Conservation (phyloP, 1,284 basidiomycete species). For the Acaromyces ingoldii region DNA sequence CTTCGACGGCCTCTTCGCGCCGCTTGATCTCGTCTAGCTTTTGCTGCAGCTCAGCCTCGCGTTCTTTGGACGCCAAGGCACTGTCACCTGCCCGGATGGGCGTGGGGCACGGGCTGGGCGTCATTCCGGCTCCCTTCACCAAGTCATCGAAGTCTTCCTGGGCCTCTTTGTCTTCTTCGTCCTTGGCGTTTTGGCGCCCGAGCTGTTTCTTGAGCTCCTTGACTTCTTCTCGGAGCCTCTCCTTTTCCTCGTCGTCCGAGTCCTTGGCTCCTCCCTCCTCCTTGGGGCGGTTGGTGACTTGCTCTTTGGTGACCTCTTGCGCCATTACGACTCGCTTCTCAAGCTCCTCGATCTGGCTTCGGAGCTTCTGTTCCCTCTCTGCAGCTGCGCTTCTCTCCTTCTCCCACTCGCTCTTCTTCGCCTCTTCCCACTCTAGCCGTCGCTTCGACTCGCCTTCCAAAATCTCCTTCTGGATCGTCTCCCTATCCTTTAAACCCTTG, state of each 20-base stretch:
- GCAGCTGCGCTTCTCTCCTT: not conserved
- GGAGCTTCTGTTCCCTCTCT: slow-evolving; percentile 2
- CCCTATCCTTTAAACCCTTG: slow-evolving; percentile 4
- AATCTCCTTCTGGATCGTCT: slow-evolving; percentile 2
- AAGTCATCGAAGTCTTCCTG: slow-evolving; percentile 12
- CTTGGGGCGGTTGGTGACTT: not conserved
- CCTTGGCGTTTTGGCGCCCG: slow-evolving; percentile 11
- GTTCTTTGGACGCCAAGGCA: too few relatives aligned
- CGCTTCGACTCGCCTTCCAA: slow-evolving; percentile 1
- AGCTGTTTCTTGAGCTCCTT: slow-evolving; percentile 13
- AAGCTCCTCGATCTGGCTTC: not conserved
- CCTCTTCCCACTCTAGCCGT: not conserved
- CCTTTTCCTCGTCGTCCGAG: not conserved
- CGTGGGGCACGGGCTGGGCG: not conserved
- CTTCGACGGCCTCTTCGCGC: not conserved
- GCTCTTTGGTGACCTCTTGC: not conserved
- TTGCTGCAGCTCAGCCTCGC: not conserved
- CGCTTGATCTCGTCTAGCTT: not conserved
- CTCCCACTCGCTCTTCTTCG: not conserved
- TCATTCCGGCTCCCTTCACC: slow-evolving; percentile 3
- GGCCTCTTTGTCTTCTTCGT: slow-evolving; percentile 11
- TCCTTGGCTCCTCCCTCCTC: not conserved
- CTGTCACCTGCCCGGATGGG: not conserved
- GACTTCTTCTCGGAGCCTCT: slow-evolving; percentile 13
- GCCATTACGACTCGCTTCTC: not conserved